These are phyloP conservation scores for Sarcodon sp. DNA, from an alignment of 768 basidiomycete genomes.

Conservation along the genomic window DNA sequence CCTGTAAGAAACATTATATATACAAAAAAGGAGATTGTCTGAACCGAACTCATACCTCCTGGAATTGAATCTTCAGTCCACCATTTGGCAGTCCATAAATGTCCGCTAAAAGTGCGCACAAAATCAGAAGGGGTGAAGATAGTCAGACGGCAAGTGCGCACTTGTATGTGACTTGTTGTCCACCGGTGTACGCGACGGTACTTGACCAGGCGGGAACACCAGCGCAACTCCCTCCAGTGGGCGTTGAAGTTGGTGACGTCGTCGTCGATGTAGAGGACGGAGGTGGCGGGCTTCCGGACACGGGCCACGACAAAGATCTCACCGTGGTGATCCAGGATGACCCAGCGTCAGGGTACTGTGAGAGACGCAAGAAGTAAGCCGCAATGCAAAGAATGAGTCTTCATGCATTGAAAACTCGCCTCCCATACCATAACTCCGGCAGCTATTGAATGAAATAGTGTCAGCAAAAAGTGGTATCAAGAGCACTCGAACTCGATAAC, in stretches of 20 bases:
- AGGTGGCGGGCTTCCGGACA: constrained; percentile 7
- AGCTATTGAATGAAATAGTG: constrained; percentile 9
- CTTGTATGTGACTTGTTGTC: constrained; percentile 38
- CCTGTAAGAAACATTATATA: too few relatives aligned
- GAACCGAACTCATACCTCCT: too few relatives aligned
- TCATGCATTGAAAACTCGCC: too few relatives aligned
- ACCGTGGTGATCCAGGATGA: constrained; percentile 27
- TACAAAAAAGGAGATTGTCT: too few relatives aligned
- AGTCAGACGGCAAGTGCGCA: constrained; percentile 15
- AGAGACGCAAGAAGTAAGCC: too few relatives aligned
- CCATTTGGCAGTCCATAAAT: constrained; percentile 42
- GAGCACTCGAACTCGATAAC: background rate
- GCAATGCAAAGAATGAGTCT: too few relatives aligned
- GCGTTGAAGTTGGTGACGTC: constrained; percentile 4
- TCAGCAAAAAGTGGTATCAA: background rate
- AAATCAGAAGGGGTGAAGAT: background rate
- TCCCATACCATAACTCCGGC: constrained; percentile 28
- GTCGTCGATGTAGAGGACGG: constrained; percentile 9
- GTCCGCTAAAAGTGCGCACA: constrained; percentile 12
- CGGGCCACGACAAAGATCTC: constrained; percentile 20
- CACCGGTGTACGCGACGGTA: constrained; percentile 33
- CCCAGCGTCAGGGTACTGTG: constrained; percentile 21
- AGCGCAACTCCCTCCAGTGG: constrained; percentile 25
- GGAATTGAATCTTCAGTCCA: constrained; percentile 49
- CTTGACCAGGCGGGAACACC: constrained; percentile 41